These are phyloP conservation scores for Eucalyptus pumila DNA, from an alignment of 345 rosid genomes.

Conservation along the genomic window DNA sequence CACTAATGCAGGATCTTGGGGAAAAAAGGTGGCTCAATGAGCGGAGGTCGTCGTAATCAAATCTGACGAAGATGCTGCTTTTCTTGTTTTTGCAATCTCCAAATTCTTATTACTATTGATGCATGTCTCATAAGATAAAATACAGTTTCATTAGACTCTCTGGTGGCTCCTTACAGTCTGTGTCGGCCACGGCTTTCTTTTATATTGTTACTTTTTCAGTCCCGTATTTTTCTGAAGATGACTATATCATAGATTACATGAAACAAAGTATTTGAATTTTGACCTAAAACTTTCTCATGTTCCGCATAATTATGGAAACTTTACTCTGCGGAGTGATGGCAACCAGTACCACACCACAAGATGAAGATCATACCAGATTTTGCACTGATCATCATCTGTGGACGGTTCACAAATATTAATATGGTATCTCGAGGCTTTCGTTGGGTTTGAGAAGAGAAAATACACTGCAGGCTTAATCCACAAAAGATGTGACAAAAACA, in stretches of 20 bases:
- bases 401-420: background rate
- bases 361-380: background rate
- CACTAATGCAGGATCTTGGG: background rate
- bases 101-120: background rate
- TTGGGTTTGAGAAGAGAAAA: background rate
- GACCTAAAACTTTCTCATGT: background rate
- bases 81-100: background rate
- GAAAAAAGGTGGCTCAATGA: background rate
- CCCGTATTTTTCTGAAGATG: background rate
- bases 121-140: background rate
- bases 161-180: background rate
- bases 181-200: background rate
- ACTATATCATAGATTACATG: background rate
- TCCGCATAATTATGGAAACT: background rate
- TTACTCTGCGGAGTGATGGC: background rate
- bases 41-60: background rate
- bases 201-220: background rate
- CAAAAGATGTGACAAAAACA: background rate
- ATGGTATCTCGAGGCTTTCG: background rate
- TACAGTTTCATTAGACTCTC: background rate
- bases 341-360: background rate
- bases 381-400: background rate
- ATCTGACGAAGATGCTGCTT: background rate
- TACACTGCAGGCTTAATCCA: background rate
- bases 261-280: background rate